These are phyloP conservation scores for Ogataea paradorogensis DNA, from an alignment of 805 yeast species.

Conservation along the genomic window DNA sequence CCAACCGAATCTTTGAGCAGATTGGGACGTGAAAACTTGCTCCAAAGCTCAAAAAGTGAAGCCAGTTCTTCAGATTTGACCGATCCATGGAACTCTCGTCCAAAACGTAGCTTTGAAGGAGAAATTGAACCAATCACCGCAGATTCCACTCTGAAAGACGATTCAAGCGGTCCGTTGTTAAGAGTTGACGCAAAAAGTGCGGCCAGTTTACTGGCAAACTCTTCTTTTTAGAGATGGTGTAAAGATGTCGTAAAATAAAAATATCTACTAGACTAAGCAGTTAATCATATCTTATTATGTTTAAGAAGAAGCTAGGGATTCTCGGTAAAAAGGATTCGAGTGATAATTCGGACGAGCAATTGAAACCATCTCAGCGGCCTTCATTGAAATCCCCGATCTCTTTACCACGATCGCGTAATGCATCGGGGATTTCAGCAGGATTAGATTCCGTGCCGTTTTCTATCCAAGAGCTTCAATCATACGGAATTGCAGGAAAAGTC, in stretches of 20 bases:
- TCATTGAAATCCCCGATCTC: conserved; percentile 13
- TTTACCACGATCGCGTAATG: conserved; percentile 5
- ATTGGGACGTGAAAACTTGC: conserved; percentile 68
- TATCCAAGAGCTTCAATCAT: conserved; percentile 35
- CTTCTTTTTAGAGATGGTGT: conserved; percentile 50
- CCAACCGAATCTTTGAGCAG: conserved; percentile 53
- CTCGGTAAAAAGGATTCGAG: conserved; percentile 15
- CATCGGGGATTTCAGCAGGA: conserved; percentile 30
- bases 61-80: conserved; percentile 11
- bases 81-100: conserved; percentile 37
- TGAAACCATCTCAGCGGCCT: conserved; percentile 10
- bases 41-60: conserved; percentile 25
- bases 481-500: conserved; percentile 65
- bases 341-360: conserved; percentile 2
- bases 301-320: conserved; percentile 19
- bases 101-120: conserved; percentile 25
- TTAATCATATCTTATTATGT: conserved; percentile 9
- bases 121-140: conserved; percentile 12
- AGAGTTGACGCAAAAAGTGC: conserved; percentile 79
- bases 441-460: conserved; percentile 28
- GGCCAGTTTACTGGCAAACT: conserved; percentile 73
- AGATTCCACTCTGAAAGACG: conserved; percentile 9
- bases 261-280: conserved; percentile 3
- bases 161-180: conserved; percentile 31
- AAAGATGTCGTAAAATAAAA: conserved; percentile 5